A percentile compares a stretch with the other conserved stretches of the same genome.
phyloP scores from a whole-genome alignment of 768 basidiomycete genomes.

The Lepiota venenata region DNA sequence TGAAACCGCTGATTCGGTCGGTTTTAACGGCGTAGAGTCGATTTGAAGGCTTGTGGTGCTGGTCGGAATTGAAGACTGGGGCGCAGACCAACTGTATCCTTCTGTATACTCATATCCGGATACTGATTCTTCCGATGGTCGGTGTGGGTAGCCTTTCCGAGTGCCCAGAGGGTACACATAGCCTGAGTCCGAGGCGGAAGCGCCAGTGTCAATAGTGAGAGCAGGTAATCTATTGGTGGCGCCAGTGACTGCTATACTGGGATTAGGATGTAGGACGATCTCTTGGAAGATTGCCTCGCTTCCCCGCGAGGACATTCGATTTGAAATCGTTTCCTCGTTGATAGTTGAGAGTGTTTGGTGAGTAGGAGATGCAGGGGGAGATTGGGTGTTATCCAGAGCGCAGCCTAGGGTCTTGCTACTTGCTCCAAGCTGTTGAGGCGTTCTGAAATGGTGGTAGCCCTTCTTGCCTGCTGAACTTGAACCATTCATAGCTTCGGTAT shows the following conservation, averaged over 20 bases:
- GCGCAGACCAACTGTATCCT: too few species aligned
- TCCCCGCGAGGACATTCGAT: background rate
- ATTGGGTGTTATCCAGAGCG: background rate
- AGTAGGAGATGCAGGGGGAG: background rate
- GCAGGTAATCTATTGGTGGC: background rate
- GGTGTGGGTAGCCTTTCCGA: too few species aligned
- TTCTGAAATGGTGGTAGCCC: too few species aligned
- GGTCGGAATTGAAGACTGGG: background rate
- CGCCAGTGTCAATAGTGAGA: too few species aligned
- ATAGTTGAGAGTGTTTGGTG: background rate
- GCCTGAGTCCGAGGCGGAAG: too few species aligned
- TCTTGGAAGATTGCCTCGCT: background rate
- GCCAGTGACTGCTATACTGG: background rate
- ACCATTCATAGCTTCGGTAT: too few species aligned
- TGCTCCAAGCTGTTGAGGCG: too few species aligned
- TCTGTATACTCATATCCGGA: too few species aligned
- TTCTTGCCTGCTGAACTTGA: too few species aligned
- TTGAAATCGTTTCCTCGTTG: constrained; percentile 1
- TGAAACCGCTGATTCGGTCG: background rate
- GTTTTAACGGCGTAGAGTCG: background rate
- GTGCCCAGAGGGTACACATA: too few species aligned
- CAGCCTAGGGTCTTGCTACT: background rate
- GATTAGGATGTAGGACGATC: background rate
- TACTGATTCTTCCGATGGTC: too few species aligned
- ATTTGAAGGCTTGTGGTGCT: background rate